A percentile compares a stretch with the other conserved stretches of the same genome.
Evolutionary conservation across 1,284 basidiomycete genomes (phyloP).

Genomic region (Ganoderma sp.): DNA sequence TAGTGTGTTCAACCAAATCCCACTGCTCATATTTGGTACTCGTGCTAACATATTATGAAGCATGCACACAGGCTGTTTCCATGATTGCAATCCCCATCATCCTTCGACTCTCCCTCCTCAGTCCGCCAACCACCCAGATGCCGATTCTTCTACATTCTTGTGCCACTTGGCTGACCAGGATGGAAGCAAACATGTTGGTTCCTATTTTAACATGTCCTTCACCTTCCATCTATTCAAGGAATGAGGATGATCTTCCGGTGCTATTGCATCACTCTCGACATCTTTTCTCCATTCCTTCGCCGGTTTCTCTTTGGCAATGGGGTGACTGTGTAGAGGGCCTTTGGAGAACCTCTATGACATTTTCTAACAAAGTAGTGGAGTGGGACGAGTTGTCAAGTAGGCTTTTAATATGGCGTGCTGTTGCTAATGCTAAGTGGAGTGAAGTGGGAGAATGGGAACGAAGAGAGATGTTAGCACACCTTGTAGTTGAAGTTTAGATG

Average conservation of each 20-base stretch:
- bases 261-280: conserved; percentile 47
- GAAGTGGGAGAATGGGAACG: conserved; percentile 37
- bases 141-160: conserved; percentile 44
- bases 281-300: conserved; percentile 43
- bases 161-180: conserved; percentile 41
- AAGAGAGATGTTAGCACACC: conserved; percentile 32
- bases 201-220: conserved; percentile 17
- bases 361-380: conserved; percentile 40
- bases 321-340: conserved; percentile 59
- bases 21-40: neutral
- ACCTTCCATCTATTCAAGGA: neutral
- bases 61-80: conserved; percentile 37
- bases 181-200: conserved; percentile 44
- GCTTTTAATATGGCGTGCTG: conserved; percentile 59
- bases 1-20: conserved; percentile 27
- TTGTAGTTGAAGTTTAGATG: neutral
- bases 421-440: conserved; percentile 46
- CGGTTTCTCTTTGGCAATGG: conserved; percentile 51
- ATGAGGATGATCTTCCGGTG: neutral
- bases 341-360: conserved; percentile 61
- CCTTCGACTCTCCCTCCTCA: conserved; percentile 49
- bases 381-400: conserved; percentile 63
- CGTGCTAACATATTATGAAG: conserved; percentile 28
- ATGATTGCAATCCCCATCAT: conserved; percentile 45
- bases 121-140: conserved; percentile 37